Evolutionary conservation across 176 grass and related monocot species (phyloP), one percentile per base, ranked within the genome.

Genomic region (Puya raimondii): DNA sequence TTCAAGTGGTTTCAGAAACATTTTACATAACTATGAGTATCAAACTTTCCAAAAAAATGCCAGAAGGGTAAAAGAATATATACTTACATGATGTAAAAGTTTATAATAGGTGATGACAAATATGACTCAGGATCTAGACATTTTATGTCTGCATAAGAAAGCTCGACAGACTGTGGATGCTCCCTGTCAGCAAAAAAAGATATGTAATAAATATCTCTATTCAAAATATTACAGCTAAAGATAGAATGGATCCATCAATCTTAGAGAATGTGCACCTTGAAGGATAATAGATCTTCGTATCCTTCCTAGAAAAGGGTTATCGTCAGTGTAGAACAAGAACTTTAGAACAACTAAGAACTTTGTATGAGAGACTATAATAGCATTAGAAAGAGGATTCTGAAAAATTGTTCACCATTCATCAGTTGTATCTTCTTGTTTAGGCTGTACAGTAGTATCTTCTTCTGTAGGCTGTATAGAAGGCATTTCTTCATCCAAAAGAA

Each of bases 31-130:
- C 15, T 16, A n/a, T 58, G 15, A 59, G 15, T 59, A 59, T 17
- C 54, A 59, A 59, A 59, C 2, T 59, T 59, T 20, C 54, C 54
- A 20, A 59, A 59, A 59, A 20, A 59, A 59, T 0, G 54, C 18
- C 8, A 59, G 54, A 18, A 59, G 54, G 33, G 4, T 59, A 7
- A 56, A n/a, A 53, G 16, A 48, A 80, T 65, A 47, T 71, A 57
- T 48, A 77, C 84, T 92, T 82, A 97, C 94, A 69, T 74, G 69
- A 97, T 97, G 53, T 85, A 97, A 77, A 97, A 97, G 68, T 97
- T 97, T 84, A 97, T 85, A 90, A 97, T 87, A 64, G 86, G 70
- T 75, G 94, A 97, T 63, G 94, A 90, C 20, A 97, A 66, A 53
- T 85, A 88, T 23, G 80, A 84, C 70, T 92, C 89, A 57, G 89